phyloP scores from a whole-genome alignment of 805 yeast genomes.

The Saccharomyces kudriavzevii region DNA sequence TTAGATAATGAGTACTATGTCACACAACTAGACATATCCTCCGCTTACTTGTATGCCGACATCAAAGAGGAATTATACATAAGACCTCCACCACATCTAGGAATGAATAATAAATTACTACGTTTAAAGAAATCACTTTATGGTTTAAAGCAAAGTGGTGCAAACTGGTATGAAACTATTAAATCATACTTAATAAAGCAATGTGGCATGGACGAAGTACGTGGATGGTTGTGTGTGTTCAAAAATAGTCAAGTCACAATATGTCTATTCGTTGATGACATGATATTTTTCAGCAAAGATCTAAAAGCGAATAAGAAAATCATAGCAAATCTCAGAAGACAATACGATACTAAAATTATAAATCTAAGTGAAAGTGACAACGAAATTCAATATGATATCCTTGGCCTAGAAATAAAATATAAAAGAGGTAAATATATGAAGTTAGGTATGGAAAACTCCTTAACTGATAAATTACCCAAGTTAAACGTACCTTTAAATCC shows the following conservation, averaged over 20 bases:
- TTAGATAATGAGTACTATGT: conserved; percentile 2
- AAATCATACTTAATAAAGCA: background rate
- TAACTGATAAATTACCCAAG: conserved; percentile 4
- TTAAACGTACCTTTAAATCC: conserved; percentile 1
- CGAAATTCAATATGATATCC: conserved; percentile 10
- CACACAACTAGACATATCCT: conserved; percentile 5
- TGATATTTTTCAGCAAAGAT: conserved; percentile 6
- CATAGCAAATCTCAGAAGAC: background rate
- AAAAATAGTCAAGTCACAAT: conserved; percentile 3
- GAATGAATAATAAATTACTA: conserved; percentile 3
- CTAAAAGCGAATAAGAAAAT: background rate
- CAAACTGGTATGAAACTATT: conserved; percentile 3
- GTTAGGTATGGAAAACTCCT: conserved; percentile 9
- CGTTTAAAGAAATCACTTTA: conserved; percentile 4
- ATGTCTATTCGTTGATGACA: conserved; percentile 12
- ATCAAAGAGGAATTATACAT: conserved; percentile 5
- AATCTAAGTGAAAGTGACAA: conserved; percentile 4
- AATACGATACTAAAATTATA: conserved; percentile 10
- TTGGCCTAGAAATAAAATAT: conserved; percentile 11
- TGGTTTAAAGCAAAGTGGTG: conserved; percentile 4
- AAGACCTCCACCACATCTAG: conserved; percentile 5
- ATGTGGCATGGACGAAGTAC: conserved; percentile 2
- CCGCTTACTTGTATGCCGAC: conserved; percentile 4
- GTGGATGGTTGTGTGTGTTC: conserved; percentile 10
- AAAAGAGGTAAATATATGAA: conserved; percentile 1